Base-by-base conservation (phyloP, 2,329 filamentous ascomycete species). In the Thielaviopsis musarum region DNA sequence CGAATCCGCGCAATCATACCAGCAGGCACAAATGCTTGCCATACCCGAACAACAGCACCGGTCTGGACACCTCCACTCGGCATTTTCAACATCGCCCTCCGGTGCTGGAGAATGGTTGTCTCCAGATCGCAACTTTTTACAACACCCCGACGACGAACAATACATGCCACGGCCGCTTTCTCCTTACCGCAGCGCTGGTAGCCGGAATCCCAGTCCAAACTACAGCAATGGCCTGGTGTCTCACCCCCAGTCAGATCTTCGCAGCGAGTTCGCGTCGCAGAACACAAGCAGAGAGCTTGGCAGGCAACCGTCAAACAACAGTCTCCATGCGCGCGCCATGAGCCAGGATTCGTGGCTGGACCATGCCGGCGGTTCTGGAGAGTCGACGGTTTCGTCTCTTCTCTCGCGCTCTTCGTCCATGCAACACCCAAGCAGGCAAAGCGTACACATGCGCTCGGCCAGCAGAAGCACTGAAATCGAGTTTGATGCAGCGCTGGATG, bases 331-430 rank as follows among this genome's bases (percentile, higher is more conserved):
- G 22, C 72, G 81, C 62, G 83, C 81, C 24, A 77, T 80, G 12
- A 91, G 88, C 66, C 84, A 85, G 62, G 88, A 87, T 57, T 95
- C 90, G 0, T 95, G 91, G 91, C 72, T 95, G n/a, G 88, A 95
- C 67, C 91, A 89, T 60, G 88, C 95, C 68, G 38, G 38, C 17
- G 91, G 95, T 66, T 95, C 90, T 22, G 88, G 85, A 41, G 85
- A 81, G 19, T 95, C 91, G 0, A 84, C 83, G 3, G 77, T 80
- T 2, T 88, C 88, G 1, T 95, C 91, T 0, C 77, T 89, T 1
- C 88, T 90, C 68, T 95, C 91, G 0, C 78, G 87, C 55, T 83
- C 85, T 3, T 91, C 87, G 0, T 88, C 85, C 1, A 72, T 84
- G 66, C 84, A 87, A 64, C 60, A 61, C n/a, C 55, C 56, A 9